Base-by-base conservation (phyloP, 345 rosid species). In the Dovyalis caffra region DNA sequence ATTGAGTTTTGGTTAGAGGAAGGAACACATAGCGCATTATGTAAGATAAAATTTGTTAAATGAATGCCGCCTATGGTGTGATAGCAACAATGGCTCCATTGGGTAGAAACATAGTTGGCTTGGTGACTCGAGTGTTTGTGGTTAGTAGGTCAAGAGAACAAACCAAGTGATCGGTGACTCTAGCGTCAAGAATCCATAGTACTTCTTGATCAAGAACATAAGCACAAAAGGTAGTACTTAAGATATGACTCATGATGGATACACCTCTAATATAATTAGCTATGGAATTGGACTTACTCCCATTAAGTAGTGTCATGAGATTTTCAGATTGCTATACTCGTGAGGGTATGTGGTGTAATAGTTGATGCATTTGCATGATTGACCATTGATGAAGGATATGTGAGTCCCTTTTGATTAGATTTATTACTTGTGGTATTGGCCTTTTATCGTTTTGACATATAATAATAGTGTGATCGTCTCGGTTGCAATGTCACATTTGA, bases 101-200 rank as follows among this genome's bases (percentile, higher is more conserved):
- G 6, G 53, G 53, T 26, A 66, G 45, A 8, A 8, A 26, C 5
- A 66, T 9, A 5, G 2, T 29, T 37, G n/a, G n/a, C n/a, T n/a
- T n/a, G n/a, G n/a, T n/a, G n/a, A n/a, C n/a, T n/a, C n/a, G n/a
- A n/a, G n/a, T 4, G 8, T 23, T 38, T 8, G 28, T n/a, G 16
- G 64, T 21, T 5, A 45, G 49, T 6, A 33, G 9, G 26, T 33
- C 28, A 7, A 33, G 5, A 38, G 5, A 49, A 12, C 18, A 66
- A 31, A 66, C 33, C 62, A 74, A n/a, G 21, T 74, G 71, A 65
- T 65, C 32, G 1, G 35, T 65, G 64, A 65, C 71, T 43, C 62
- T 31, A 26, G 32, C 45, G 45, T 73, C 70, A 62, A 73, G 31
- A 8, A 73, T 73, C 76, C 58, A 73, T 14, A 14, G 20, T 6